A percentile compares a stretch with the other conserved stretches of the same genome.
Evolutionary conservation across 192 early-diverging fungal species (phyloP).

Genomic region (Podila minutissima): DNA sequence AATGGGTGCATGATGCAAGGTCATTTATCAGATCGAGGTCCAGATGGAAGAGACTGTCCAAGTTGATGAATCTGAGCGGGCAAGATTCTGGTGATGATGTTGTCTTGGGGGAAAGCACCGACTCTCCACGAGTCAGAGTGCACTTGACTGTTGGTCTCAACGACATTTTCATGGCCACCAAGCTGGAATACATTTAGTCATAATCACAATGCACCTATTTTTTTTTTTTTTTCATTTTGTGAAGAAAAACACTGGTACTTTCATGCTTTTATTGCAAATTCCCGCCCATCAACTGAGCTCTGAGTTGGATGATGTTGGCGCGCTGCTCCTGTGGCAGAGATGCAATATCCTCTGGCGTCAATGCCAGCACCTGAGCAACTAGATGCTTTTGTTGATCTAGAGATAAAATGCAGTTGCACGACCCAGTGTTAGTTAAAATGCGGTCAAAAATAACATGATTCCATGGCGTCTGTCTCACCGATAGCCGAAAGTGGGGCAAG

Average conservation of each 20-base stretch:
- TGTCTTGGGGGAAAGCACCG: not conserved
- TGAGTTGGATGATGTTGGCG: constrained; percentile 71
- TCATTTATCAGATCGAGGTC: not conserved
- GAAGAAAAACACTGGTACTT: not conserved
- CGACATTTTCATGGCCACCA: not conserved
- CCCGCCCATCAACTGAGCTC: constrained; percentile 42
- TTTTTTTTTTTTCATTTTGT: not conserved
- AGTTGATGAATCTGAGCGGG: constrained; percentile 5
- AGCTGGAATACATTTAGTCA: not conserved
- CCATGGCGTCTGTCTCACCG: constrained; percentile 7
- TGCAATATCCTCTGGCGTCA: constrained; percentile 85
- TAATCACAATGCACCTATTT: not conserved
- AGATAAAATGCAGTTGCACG: not conserved
- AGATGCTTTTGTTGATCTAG: constrained; percentile 75
- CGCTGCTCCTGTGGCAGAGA: constrained; percentile 82
- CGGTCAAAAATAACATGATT: constrained; percentile 7
- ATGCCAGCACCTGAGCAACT: constrained; percentile 80
- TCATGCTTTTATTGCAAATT: not conserved
- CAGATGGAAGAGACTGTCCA: constrained; percentile 4
- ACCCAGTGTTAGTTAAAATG: not conserved
- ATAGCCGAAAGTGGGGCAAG: constrained; percentile 9
- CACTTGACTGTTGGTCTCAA: not conserved
- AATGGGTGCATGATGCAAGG: constrained; percentile 11
- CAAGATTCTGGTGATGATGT: not conserved
- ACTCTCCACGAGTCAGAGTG: not conserved